Percentiles rank a stretch among this genome's conserved stretches.
Conservation (phyloP, 352 stramenopile species). For the Blastocystis hominis region DNA sequence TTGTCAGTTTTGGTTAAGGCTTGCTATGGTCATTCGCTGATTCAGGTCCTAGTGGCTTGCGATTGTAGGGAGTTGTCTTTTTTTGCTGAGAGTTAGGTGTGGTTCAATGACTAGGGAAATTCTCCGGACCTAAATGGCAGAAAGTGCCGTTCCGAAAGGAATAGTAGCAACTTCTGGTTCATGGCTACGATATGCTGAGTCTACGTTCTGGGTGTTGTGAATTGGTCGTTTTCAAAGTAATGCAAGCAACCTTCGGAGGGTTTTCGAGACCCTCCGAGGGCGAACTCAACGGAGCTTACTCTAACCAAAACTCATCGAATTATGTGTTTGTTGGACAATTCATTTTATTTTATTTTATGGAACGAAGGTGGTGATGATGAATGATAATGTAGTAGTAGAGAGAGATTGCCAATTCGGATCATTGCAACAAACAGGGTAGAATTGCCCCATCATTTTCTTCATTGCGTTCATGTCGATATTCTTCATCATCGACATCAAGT, state of each 20-base stretch:
- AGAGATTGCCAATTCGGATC: not conserved
- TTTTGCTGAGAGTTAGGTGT: not conserved
- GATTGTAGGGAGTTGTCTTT: not conserved
- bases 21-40: slow-evolving; percentile 53
- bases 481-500: slow-evolving; percentile 67
- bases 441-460: slow-evolving; percentile 55
- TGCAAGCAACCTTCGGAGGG: slow-evolving; percentile 36
- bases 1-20: slow-evolving; percentile 55
- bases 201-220: slow-evolving; percentile 33
- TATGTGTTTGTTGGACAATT: not conserved
- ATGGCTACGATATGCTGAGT: slow-evolving; percentile 46
- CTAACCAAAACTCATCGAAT: slow-evolving; percentile 44
- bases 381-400: not conserved
- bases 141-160: slow-evolving; percentile 55
- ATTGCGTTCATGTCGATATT: slow-evolving; percentile 59
- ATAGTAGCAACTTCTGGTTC: slow-evolving; percentile 19
- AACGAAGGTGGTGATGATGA: too few relatives aligned
- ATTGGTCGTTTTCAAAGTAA: slow-evolving; percentile 52
- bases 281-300: slow-evolving; percentile 55
- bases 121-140: slow-evolving; percentile 52
- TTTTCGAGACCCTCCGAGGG: not conserved
- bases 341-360: not conserved
- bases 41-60: not conserved
- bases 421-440: slow-evolving; percentile 14
- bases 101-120: slow-evolving; percentile 45